Conservation (phyloP, 2,329 filamentous ascomycete species). For the Xylariales sp. region DNA sequence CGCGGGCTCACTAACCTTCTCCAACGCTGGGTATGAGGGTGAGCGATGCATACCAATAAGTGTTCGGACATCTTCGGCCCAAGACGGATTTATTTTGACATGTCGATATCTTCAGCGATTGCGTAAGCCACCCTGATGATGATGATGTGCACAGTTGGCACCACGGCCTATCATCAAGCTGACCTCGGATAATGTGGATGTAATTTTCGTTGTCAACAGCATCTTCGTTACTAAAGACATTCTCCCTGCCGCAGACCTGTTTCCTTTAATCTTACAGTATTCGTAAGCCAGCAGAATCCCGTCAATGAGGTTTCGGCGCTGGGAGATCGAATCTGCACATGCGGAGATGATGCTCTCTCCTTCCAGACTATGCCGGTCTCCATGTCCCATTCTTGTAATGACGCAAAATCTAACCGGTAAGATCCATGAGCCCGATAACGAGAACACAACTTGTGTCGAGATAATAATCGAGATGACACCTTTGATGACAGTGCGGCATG, state of each 20-base stretch:
- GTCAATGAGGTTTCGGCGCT: slow-evolving; percentile 3
- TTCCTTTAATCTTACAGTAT: slow-evolving; percentile 1
- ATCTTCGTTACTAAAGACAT: no score
- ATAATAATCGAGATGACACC: no score
- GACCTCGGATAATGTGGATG: neutral
- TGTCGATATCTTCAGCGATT: no score
- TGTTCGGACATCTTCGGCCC: no score
- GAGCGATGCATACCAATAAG: no score
- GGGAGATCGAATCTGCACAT: slow-evolving; percentile 1
- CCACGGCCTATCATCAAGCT: neutral
- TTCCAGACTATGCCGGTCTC: slow-evolving; percentile 3
- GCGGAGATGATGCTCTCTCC: slow-evolving; percentile 8
- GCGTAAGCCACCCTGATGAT: no score
- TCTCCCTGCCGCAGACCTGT: no score
- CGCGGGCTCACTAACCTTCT: no score
- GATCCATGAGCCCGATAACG: neutral
- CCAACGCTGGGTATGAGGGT: no score
- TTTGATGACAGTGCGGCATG: neutral
- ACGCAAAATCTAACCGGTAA: neutral
- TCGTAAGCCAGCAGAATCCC: slow-evolving; percentile 8
- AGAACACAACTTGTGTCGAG: neutral
- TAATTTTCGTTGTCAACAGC: no score
- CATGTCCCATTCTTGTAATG: neutral
- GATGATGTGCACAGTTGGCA: no score
- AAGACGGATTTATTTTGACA: no score